phyloP scores from a whole-genome alignment of 331 rosid genomes.

The Saraca asoca region DNA sequence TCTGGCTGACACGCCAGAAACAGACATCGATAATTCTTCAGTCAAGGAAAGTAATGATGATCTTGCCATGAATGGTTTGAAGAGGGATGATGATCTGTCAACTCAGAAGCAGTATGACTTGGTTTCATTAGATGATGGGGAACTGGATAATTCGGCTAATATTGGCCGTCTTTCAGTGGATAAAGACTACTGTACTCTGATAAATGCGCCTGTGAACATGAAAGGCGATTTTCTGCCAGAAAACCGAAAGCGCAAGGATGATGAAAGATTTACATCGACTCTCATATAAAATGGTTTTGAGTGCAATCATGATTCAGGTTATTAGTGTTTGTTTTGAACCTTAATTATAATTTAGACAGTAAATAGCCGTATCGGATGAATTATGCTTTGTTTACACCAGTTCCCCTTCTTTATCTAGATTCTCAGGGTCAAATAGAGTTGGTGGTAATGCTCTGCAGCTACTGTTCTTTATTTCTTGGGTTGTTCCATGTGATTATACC shows the following conservation, averaged over 20 bases:
- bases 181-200: conserved; percentile 42
- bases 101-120: conserved; percentile 41
- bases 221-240: conserved; percentile 42
- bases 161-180: conserved; percentile 41
- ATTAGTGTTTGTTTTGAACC: conserved; percentile 20
- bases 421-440: conserved; percentile 11
- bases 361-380: conserved; percentile 18
- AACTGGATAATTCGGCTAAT: conserved; percentile 30
- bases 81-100: conserved; percentile 32
- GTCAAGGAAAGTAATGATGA: conserved; percentile 37
- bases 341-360: conserved; percentile 23
- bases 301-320: conserved; percentile 10
- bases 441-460: neutral
- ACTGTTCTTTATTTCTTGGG: conserved; percentile 8
- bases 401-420: neutral
- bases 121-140: conserved; percentile 53
- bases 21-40: conserved; percentile 27
- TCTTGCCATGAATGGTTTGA: conserved; percentile 21
- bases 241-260: conserved; percentile 41
- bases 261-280: conserved; percentile 43
- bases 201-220: conserved; percentile 34
- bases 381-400: neutral
- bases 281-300: conserved; percentile 46
- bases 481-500: conserved; percentile 10
- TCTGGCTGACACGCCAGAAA: conserved; percentile 40